Conservation (phyloP, 2,329 filamentous ascomycete species). For the Tolypocladium album region DNA sequence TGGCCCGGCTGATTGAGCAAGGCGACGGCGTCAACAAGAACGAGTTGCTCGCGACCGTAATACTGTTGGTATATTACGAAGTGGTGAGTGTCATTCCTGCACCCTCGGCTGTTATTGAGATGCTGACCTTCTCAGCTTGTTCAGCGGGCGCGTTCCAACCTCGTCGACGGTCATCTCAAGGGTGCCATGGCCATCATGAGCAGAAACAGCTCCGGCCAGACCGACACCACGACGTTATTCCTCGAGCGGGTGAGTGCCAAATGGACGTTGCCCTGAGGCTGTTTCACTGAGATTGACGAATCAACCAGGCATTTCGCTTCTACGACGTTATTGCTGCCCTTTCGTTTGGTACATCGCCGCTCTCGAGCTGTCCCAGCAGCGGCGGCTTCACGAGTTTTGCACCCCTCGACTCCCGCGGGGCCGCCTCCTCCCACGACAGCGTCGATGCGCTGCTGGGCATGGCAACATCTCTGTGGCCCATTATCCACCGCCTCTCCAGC, state of each 20-base stretch:
- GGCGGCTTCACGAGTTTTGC: constrained; percentile 35
- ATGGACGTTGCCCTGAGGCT: background rate
- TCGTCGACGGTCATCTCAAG: constrained; percentile 50
- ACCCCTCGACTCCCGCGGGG: constrained; percentile 30
- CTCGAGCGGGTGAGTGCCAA: constrained; percentile 41
- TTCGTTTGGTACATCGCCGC: constrained; percentile 47
- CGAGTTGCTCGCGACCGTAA: constrained; percentile 49
- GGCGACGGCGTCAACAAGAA: constrained; percentile 39
- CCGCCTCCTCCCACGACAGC: constrained; percentile 36
- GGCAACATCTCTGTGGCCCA: constrained; percentile 51
- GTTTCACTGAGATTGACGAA: background rate
- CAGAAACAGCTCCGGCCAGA: constrained; percentile 26
- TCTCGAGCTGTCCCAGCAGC: constrained; percentile 37
- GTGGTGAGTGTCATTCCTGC: constrained; percentile 31
- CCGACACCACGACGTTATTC: constrained; percentile 43
- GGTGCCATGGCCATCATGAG: constrained; percentile 52
- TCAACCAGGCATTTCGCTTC: constrained; percentile 46
- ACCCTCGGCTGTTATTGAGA: background rate
- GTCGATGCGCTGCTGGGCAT: constrained; percentile 51
- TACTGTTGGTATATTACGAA: constrained; percentile 53
- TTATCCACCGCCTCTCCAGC: constrained; percentile 49
- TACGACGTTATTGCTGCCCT: constrained; percentile 56
- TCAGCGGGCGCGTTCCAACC: constrained; percentile 46
- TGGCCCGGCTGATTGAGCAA: constrained; percentile 45
- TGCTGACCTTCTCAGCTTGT: constrained; percentile 35